These are phyloP conservation scores for Metroxylon sagu DNA, from an alignment of 176 grass and related monocot species.

Conservation along the genomic window DNA sequence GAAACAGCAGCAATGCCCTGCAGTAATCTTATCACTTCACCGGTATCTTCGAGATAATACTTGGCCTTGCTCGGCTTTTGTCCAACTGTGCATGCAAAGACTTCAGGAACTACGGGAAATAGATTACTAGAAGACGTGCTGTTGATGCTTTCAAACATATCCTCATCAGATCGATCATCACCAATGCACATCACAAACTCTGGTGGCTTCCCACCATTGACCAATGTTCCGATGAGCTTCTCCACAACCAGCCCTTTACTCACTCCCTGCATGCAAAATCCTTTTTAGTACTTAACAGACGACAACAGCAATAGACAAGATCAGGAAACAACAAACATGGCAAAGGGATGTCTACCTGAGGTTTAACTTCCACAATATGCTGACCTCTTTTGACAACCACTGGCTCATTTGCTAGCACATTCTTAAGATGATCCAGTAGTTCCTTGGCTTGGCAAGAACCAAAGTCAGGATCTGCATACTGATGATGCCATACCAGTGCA, in stretches of 20 bases:
- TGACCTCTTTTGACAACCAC: constrained; percentile 87
- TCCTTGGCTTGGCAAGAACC: constrained; percentile 92
- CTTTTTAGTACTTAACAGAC: neutral
- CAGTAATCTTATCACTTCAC: constrained; percentile 51
- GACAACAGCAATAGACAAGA: neutral
- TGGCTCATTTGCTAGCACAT: constrained; percentile 84
- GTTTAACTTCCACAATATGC: constrained; percentile 84
- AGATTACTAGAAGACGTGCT: neutral
- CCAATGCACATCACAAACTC: constrained; percentile 57
- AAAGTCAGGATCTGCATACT: constrained; percentile 85
- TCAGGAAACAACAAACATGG: neutral
- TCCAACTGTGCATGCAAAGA: constrained; percentile 56
- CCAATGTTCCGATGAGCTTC: constrained; percentile 26
- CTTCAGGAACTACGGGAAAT: constrained; percentile 14
- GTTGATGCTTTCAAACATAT: constrained; percentile 47
- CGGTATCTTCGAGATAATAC: constrained; percentile 51
- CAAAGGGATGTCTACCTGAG: constrained; percentile 59
- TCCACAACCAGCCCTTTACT: constrained; percentile 41
- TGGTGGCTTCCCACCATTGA: constrained; percentile 21
- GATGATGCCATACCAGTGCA: constrained; percentile 82
- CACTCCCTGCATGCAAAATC: constrained; percentile 31
- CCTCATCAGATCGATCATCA: constrained; percentile 63
- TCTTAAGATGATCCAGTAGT: constrained; percentile 82
- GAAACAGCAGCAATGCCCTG: constrained; percentile 14
- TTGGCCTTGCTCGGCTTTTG: constrained; percentile 65